Evolutionary conservation across 208 protist species (phyloP), one percentile per base, ranked within the genome.

Genomic region (Kentomonas sorsogonicus): DNA sequence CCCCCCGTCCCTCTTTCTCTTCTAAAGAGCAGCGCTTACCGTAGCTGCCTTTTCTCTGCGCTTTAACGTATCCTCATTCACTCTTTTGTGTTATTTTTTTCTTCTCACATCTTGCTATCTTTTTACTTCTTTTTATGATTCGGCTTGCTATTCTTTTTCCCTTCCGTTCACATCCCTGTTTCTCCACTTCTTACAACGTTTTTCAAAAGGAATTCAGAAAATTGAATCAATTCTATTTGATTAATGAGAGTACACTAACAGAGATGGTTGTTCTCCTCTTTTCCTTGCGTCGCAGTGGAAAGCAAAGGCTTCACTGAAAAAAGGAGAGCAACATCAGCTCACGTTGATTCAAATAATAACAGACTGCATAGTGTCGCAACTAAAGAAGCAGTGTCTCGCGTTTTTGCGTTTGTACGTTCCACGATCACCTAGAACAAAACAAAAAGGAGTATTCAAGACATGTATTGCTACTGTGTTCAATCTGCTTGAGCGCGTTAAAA

Each of bases 61-160:
- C 13, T 41, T 41, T 41, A 11, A 16, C 13, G 13, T 11, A 41
- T 11, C 38, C 11, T 16, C 38, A 41, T 41, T 48, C 33, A n/a
- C 34, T 20, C 3, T 18, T 7, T 47, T 27, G 16, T 48, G 11
- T 43, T 43, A 13, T 55, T 58, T 66, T 45, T 66, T 38, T 52
- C 50, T 56, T 30, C 60, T 26, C 43, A 26, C 46, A 16, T 27
- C 15, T 36, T 20, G 1, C 13, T 62, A 43, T 57, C 10, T 56
- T 64, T 39, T 31, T 66, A 38, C 58, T 57, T 58, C 25, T 48
- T 29, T 31, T 10, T 48, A n/a, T 26, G 29, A 15, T 22, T 16
- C 22, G 36, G 26, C 34, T 59, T 38, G 45, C 1, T 3, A 15
- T 45, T 59, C 9, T 45, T 59, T 45, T 27, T 45, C 13, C 33